Evolutionary conservation across 78 protist genomes (phyloP).

Genomic region (Dictyostelium intermedium): DNA sequence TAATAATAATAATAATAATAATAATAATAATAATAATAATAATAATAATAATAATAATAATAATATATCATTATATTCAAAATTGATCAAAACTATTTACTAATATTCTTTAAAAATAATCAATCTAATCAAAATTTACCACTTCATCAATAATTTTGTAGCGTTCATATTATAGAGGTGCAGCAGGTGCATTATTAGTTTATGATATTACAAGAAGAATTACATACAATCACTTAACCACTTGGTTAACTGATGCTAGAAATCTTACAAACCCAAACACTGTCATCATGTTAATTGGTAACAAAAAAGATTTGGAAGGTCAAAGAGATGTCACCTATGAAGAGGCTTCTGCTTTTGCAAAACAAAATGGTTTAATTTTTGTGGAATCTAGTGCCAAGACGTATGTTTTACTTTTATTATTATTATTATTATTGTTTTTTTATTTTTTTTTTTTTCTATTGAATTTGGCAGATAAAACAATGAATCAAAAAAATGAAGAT

Average conservation of each 20-base stretch:
- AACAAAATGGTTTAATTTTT: conserved; percentile 79
- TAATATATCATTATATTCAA: background rate
- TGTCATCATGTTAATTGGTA: conserved; percentile 79
- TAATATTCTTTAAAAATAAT: background rate
- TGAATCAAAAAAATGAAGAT: no score
- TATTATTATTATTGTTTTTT: background rate
- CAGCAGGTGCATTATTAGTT: conserved; percentile 95
- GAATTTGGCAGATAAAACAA: no score
- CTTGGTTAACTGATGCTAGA: conserved; percentile 95
- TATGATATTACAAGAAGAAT: conserved; percentile 94
- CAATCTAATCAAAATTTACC: conserved; percentile 19
- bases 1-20: background rate
- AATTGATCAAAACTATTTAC: background rate
- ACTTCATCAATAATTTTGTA: background rate
- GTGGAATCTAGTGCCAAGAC: conserved; percentile 78
- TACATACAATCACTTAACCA: conserved; percentile 96
- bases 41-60: background rate
- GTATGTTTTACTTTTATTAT: background rate
- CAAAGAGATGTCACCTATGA: conserved; percentile 90
- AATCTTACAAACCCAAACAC: conserved; percentile 82
- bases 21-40: background rate
- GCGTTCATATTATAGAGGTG: conserved; percentile 92
- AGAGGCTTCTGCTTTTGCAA: conserved; percentile 81
- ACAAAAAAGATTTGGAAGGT: conserved; percentile 90
- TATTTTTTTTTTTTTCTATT: no score